Evolutionary conservation across 179 eudicot species (phyloP), one percentile per base, ranked within the genome.

Genomic region (Actinidia chinensis): DNA sequence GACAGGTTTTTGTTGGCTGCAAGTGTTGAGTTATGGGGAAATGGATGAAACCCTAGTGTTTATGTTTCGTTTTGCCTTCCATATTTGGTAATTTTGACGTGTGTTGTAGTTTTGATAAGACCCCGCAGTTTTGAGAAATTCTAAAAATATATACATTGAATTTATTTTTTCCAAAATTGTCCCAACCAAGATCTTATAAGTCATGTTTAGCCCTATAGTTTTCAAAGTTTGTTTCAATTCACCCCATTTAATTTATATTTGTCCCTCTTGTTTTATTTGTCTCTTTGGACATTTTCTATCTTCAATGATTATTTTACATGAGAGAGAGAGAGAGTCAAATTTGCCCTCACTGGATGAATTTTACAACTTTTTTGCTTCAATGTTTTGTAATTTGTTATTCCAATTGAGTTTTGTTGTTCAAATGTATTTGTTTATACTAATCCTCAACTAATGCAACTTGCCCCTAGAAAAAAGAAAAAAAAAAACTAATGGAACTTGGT

Each of bases 1-100:
- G 40, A 65, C 69, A 65, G 69, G 20, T 65, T 65, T 65, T 36
- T 15, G 44, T 18, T 36, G 69, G 66, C 69, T 65, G 69, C 69
- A 36, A 71, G 47, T 51, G 17, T 28, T 52, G 61, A 17, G 76
- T 20, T 54, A 56, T 33, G 17, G 40, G 28, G 64, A 36, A 50
- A 54, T 33, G 59, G 48, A 54, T 54, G 64, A 54, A 73, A 23
- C 55, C 59, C 15, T n/a, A 44, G 18, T 28, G 40, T 0, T 54
- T 50, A 3, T 6, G 9, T 28, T 73, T 36, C 4, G 20, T 54
- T 52, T 54, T n/a, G 13, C 47, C 56, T 71, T 17, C 71, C 25
- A 20, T 50, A 71, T 50, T 4, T 71, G 59, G 74, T 25, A 28
- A 44, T 9, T 71, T 69, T 20, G 50, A 22, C 33, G 33, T 0